Evolutionary conservation across 1,284 basidiomycete genomes (phyloP).

Genomic region (Ustilago shanxiensis): DNA sequence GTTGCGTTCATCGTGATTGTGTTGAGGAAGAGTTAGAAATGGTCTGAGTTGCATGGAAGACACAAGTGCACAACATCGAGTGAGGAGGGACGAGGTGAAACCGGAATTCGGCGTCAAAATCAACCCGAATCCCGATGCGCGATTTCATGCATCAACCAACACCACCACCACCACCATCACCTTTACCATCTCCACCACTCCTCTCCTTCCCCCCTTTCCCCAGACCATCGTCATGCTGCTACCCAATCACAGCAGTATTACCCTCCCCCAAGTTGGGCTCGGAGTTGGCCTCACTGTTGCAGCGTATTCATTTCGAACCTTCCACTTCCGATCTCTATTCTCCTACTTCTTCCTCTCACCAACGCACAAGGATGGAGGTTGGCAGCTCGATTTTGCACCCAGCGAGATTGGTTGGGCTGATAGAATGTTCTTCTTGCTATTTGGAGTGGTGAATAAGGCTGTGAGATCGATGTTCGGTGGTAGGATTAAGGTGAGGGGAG

Average conservation of each 20-base stretch:
- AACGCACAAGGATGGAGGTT: background rate
- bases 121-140: constrained; percentile 1
- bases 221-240: background rate
- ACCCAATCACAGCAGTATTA: background rate
- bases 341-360: constrained; percentile 14
- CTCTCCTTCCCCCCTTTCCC: background rate
- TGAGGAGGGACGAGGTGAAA: too few relatives aligned
- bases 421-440: constrained; percentile 11
- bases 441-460: constrained; percentile 19
- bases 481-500: background rate
- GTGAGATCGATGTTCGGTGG: background rate
- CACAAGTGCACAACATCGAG: too few relatives aligned
- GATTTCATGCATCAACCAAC: too few relatives aligned
- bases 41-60: too few relatives aligned
- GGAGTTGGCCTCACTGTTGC: constrained; percentile 15
- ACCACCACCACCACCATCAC: background rate
- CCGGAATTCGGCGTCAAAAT: constrained; percentile 4
- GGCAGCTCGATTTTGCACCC: constrained; percentile 23
- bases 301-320: constrained; percentile 8
- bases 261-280: constrained; percentile 12
- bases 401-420: constrained; percentile 21
- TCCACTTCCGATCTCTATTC: constrained; percentile 20
- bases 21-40: too few relatives aligned
- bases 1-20: too few relatives aligned
- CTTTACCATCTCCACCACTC: background rate